Evolutionary conservation across 2,329 filamentous ascomycete species (phyloP).

Genomic region (Cladosporium sp.): DNA sequence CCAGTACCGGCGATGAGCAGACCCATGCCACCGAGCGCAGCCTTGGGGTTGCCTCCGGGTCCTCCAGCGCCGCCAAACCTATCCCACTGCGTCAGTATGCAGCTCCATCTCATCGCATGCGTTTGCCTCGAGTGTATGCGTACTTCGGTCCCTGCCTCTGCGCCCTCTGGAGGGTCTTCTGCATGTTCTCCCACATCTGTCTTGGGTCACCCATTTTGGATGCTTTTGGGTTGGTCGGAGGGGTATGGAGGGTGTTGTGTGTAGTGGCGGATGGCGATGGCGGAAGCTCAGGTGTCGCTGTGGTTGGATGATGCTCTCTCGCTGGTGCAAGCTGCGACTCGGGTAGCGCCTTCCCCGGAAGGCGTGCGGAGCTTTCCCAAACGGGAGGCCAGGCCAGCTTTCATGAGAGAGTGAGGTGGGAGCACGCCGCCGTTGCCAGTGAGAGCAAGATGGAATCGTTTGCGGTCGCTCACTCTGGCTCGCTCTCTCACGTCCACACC

Average conservation of each 20-base stretch:
- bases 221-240: not conserved
- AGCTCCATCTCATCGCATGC: constrained; percentile 17
- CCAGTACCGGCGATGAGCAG: constrained; percentile 55
- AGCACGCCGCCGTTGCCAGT: constrained; percentile 6
- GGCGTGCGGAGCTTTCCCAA: constrained; percentile 7
- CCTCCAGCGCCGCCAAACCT: constrained; percentile 52
- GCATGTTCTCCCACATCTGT: constrained; percentile 66
- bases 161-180: constrained; percentile 56
- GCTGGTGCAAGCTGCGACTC: constrained; percentile 14
- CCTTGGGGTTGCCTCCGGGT: constrained; percentile 49
- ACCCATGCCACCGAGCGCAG: constrained; percentile 55
- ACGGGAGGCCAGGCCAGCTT: constrained; percentile 2
- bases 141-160: constrained; percentile 49
- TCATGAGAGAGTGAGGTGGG: not conserved
- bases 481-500: constrained; percentile 49
- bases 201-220: constrained; percentile 54
- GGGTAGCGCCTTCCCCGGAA: constrained; percentile 1
- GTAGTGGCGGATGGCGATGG: constrained; percentile 11
- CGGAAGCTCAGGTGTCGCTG: constrained; percentile 3
- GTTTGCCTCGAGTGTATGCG: constrained; percentile 10
- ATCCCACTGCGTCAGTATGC: constrained; percentile 22
- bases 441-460: constrained; percentile 35
- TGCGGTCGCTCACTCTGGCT: constrained; percentile 35
- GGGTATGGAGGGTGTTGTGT: not conserved
- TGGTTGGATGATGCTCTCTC: constrained; percentile 9